Percentiles rank a stretch among this genome's conserved stretches.
These are phyloP conservation scores for Nicotiana benthamiana DNA, from an alignment of 257 asterid genomes.

Conservation along the genomic window DNA sequence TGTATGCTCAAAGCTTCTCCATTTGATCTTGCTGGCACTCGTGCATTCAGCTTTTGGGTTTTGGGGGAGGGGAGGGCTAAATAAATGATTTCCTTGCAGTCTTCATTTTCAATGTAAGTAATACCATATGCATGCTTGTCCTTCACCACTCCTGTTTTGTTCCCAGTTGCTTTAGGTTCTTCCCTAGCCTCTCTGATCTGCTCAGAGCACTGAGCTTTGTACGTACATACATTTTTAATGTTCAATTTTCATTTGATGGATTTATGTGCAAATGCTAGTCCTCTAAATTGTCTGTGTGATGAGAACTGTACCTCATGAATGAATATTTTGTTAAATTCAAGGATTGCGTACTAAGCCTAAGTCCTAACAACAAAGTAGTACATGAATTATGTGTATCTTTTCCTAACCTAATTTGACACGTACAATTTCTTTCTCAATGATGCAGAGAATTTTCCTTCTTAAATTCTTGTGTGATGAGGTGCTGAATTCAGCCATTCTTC, in stretches of 20 bases:
- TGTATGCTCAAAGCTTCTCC: not conserved
- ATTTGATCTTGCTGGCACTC: not conserved
- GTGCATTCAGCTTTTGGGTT: not conserved
- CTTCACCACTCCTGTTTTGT: not conserved
- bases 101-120: not conserved
- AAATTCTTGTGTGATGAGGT: slow-evolving; percentile 86
- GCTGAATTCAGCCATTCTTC: slow-evolving; percentile 54
- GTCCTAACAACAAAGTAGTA: not conserved
- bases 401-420: slow-evolving; percentile 3
- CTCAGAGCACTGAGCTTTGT: not conserved
- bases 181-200: not conserved
- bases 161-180: not conserved
- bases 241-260: not conserved
- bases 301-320: not conserved
- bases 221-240: not conserved
- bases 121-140: not conserved
- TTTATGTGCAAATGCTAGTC: not conserved
- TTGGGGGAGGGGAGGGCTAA: not conserved
- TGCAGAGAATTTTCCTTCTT: slow-evolving; percentile 80
- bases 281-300: not conserved
- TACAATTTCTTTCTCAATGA: slow-evolving; percentile 15
- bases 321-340: not conserved
- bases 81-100: not conserved
- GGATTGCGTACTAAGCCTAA: not conserved
- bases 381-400: slow-evolving; percentile 6